phyloP scores from a whole-genome alignment of 441 rosid species.

The Lepidium campestre region DNA sequence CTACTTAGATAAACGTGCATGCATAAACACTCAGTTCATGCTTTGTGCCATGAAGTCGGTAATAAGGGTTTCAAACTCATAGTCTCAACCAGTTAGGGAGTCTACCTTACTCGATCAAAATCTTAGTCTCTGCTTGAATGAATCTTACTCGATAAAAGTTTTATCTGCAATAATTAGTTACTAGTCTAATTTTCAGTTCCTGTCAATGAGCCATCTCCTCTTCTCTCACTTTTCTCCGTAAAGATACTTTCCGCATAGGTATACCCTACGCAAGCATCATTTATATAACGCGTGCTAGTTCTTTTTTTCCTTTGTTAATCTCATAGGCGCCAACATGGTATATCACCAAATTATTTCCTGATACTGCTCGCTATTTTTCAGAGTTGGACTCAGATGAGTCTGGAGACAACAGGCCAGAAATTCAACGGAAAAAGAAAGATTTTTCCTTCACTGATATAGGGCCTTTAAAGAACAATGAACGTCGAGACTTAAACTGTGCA shows the following conservation, averaged over 20 bases:
- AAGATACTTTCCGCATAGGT: background rate
- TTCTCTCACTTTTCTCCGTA: background rate
- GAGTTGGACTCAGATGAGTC: slow-evolving; percentile 42
- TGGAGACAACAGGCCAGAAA: slow-evolving; percentile 40
- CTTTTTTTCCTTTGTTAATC: background rate
- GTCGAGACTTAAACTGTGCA: slow-evolving; percentile 83
- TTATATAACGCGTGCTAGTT: background rate
- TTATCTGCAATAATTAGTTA: slow-evolving; percentile 1
- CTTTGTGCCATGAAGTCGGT: background rate
- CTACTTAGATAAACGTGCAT: background rate
- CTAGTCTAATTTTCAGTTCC: background rate
- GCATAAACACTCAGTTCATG: background rate
- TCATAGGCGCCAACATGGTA: background rate
- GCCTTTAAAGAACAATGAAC: slow-evolving; percentile 76
- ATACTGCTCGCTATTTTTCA: slow-evolving; percentile 30
- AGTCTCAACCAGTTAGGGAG: background rate
- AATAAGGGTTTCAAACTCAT: background rate
- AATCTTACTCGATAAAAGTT: slow-evolving; percentile 1
- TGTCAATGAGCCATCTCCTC: background rate
- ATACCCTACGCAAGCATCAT: slow-evolving; percentile 3
- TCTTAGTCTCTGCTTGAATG: slow-evolving; percentile 8
- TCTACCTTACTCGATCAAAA: background rate
- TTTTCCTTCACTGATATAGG: slow-evolving; percentile 66
- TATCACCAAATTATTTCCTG: background rate
- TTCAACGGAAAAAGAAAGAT: slow-evolving; percentile 51